These are phyloP conservation scores for Panellus pusillus DNA, from an alignment of 768 basidiomycete genomes.

Conservation along the genomic window DNA sequence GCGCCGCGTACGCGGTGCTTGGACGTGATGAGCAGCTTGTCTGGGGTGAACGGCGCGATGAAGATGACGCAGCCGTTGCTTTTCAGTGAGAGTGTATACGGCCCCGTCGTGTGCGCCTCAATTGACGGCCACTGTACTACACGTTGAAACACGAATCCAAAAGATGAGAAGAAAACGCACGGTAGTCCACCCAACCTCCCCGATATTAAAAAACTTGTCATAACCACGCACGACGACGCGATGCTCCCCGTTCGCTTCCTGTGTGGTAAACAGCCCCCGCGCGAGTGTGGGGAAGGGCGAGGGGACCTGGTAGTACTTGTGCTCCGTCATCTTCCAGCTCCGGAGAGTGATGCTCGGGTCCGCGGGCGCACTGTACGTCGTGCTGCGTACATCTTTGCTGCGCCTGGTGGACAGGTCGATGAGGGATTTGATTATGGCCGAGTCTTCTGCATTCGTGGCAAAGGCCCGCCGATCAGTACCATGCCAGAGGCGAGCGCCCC, in stretches of 20 bases:
- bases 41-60: conserved; percentile 77
- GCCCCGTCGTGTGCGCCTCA: conserved; percentile 64
- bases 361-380: conserved; percentile 55
- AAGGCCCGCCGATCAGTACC: not conserved
- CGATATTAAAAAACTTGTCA: conserved; percentile 99
- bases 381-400: conserved; percentile 65
- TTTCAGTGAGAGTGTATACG: conserved; percentile 90
- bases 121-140: conserved; percentile 69
- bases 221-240: conserved; percentile 88
- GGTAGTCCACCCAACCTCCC: conserved; percentile 92
- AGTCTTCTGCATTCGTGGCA: conserved; percentile 39
- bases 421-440: conserved; percentile 59
- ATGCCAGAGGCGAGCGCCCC: conserved; percentile 6
- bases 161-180: conserved; percentile 45
- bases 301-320: conserved; percentile 87
- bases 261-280: conserved; percentile 78
- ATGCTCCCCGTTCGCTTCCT: conserved; percentile 38
- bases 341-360: conserved; percentile 55
- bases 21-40: conserved; percentile 80
- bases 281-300: conserved; percentile 94
- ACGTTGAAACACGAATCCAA: not conserved
- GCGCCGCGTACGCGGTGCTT: conserved; percentile 84
- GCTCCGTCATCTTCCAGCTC: conserved; percentile 98
- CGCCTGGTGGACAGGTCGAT: conserved; percentile 48
- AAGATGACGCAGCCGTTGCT: conserved; percentile 98